A percentile compares a stretch with the other conserved stretches of the same genome.
These are phyloP conservation scores for Sclerotinia subarctica DNA, from an alignment of 2,329 filamentous ascomycete genomes.

Conservation along the genomic window DNA sequence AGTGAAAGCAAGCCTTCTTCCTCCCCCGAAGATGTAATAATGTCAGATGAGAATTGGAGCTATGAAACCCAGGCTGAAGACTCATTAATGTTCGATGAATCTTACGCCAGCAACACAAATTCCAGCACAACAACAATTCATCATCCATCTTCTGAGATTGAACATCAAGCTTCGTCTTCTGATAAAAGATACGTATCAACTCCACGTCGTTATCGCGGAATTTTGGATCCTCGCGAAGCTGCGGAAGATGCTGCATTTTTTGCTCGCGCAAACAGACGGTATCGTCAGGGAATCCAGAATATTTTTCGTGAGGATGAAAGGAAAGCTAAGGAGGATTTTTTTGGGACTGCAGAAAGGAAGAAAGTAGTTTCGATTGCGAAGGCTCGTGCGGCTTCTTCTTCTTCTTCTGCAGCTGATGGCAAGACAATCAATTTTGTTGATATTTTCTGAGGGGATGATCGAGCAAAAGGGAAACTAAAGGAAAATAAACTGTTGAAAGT, in stretches of 20 bases:
- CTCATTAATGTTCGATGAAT: background rate
- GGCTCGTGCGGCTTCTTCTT: too few species aligned
- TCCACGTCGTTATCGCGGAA: background rate
- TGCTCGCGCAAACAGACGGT: background rate
- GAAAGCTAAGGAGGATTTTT: background rate
- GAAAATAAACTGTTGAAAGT: accelerated
- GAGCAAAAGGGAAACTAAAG: background rate
- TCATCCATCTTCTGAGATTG: background rate
- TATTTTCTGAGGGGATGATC: background rate
- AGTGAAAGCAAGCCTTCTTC: background rate
- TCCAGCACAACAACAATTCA: background rate
- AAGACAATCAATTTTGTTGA: background rate
- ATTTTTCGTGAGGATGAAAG: background rate
- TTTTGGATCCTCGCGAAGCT: background rate
- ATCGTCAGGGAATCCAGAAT: background rate
- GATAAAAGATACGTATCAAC: background rate
- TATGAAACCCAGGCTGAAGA: background rate
- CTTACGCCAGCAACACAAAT: background rate
- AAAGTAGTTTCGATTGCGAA: background rate
- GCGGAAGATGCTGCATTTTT: background rate
- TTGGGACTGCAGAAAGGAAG: background rate
- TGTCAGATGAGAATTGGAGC: background rate
- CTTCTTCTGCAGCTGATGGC: too few species aligned
- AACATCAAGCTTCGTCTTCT: background rate
- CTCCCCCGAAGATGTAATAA: background rate